These are phyloP conservation scores for Fusarium tuaranense DNA, from an alignment of 2,329 filamentous ascomycete genomes.

Conservation along the genomic window DNA sequence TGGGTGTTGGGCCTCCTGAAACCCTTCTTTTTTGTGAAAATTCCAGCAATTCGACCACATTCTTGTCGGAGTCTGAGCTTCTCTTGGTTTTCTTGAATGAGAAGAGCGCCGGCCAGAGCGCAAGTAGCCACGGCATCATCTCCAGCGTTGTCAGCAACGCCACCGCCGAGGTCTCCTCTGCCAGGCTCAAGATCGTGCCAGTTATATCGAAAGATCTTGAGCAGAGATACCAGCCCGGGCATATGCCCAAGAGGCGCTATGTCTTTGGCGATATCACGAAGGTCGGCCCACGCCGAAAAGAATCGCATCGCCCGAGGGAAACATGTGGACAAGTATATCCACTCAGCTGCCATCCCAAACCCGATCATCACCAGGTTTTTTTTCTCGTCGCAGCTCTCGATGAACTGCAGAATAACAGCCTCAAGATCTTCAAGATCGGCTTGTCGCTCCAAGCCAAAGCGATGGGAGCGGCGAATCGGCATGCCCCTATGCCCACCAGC, in stretches of 20 bases:
- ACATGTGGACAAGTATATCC: slow-evolving; percentile 12
- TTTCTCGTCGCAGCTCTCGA: background rate
- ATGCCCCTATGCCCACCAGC: background rate
- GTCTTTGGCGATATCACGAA: slow-evolving; percentile 25
- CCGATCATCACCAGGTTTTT: slow-evolving; percentile 1
- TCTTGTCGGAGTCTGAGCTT: slow-evolving; percentile 17
- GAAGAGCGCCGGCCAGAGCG: slow-evolving; percentile 14
- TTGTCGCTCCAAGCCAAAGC: slow-evolving; percentile 17
- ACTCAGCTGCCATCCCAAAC: slow-evolving; percentile 28
- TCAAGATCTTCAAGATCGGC: slow-evolving; percentile 4
- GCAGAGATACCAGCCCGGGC: background rate
- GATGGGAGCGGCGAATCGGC: slow-evolving; percentile 19
- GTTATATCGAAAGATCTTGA: slow-evolving; percentile 12
- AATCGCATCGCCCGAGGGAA: slow-evolving; percentile 15
- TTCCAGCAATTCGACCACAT: slow-evolving; percentile 5
- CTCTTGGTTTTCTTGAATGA: background rate
- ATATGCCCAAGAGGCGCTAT: slow-evolving; percentile 6
- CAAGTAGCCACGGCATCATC: slow-evolving; percentile 27
- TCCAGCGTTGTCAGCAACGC: slow-evolving; percentile 28
- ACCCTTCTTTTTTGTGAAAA: slow-evolving; percentile 4
- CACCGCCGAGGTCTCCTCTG: background rate
- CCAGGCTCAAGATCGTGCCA: slow-evolving; percentile 10
- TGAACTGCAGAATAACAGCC: slow-evolving; percentile 7
- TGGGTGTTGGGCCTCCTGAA: background rate
- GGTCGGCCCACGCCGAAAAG: slow-evolving; percentile 29